Base-by-base conservation (phyloP, 768 basidiomycete species). In the Xerocomellus dryophilus region DNA sequence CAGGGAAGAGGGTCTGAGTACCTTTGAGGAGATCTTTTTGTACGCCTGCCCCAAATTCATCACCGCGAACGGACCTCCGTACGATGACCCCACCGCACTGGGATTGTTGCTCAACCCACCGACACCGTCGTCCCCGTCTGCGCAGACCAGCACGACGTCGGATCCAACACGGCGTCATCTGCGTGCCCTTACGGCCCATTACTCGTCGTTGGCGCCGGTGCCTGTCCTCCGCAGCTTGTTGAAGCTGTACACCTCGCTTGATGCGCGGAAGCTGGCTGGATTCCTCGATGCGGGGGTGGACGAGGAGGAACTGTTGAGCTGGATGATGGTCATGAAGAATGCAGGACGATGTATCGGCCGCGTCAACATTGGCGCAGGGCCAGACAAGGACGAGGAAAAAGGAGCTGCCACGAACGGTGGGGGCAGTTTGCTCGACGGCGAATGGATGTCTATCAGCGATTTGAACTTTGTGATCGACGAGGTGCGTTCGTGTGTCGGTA, bases 41-140 rank as follows among this genome's bases (percentile, higher is more conserved):
- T 91, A 90, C 55, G 92, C 96, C 20, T 95, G 93, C 70, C 97
- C 97, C 4, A 96, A 97, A 70, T 98, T 98, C 77, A 95, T 99
- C 71, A 83, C 83, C 17, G 93, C 95, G 58, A 96, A 93, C 69
- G 84, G 94, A 14, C 95, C 95, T 3, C 93, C 94, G 5, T 97
- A 96, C 73, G 89, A 96, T 35, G 90, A 95, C 65, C 71, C 83
- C 1, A 73, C 76, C 6, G 77, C 81, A 0, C 79, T 96, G 47
- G 74, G 78, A 18, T 65, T 73, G 10, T 76, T 86, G 54, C 53
- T 74, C 25, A 72, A 76, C n/a, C 63, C 62, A 62, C 74, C 50
- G 59, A 74, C 49, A 52, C 68, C 65, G 11, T 73, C 76, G 14
- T 58, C 63, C 7, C 56, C 70, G 20, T 59, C 67, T 27, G 46